phyloP scores from a whole-genome alignment of 2,329 filamentous ascomycete species.

The Fonsecaea nubica region DNA sequence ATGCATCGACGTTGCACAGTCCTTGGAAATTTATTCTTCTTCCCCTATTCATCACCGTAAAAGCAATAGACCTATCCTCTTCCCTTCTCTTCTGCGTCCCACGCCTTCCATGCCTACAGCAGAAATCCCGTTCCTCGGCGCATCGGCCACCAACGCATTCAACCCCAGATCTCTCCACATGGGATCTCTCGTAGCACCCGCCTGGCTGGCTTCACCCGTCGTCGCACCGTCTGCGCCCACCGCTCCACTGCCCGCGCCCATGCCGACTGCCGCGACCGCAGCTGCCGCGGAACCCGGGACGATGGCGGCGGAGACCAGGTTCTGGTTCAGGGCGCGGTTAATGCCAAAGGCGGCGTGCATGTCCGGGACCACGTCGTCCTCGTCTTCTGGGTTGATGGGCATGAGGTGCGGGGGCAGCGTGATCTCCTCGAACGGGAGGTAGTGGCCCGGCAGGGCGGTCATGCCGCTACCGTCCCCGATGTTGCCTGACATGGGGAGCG shows the following conservation, averaged over 20 bases:
- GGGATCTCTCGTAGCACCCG: conserved; percentile 34
- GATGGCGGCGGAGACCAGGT: conserved; percentile 50
- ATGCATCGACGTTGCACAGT: neutral
- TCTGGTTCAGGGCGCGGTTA: conserved; percentile 63
- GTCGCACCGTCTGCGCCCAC: conserved; percentile 10
- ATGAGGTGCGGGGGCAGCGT: conserved; percentile 66
- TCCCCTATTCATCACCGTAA: conserved; percentile 25
- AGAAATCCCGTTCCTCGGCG: conserved; percentile 7
- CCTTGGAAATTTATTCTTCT: neutral
- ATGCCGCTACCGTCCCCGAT: conserved; percentile 34
- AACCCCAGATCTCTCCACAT: conserved; percentile 65
- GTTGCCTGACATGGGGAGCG: conserved; percentile 21
- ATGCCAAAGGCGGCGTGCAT: conserved; percentile 73
- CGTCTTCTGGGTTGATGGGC: conserved; percentile 69
- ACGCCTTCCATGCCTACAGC: conserved; percentile 20
- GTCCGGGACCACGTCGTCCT: conserved; percentile 71
- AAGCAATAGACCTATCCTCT: conserved; percentile 31
- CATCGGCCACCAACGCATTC: conserved; percentile 36
- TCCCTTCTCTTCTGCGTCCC: conserved; percentile 26
- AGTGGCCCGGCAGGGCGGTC: conserved; percentile 46
- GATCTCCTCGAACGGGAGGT: conserved; percentile 65
- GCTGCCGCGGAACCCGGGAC: neutral
- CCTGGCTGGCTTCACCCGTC: conserved; percentile 31
- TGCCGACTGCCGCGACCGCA: conserved; percentile 22
- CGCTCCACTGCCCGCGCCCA: conserved; percentile 19